Conservation (phyloP, 192 early-diverging fungal genomes). For the Gorgonomyces haynaldii region DNA sequence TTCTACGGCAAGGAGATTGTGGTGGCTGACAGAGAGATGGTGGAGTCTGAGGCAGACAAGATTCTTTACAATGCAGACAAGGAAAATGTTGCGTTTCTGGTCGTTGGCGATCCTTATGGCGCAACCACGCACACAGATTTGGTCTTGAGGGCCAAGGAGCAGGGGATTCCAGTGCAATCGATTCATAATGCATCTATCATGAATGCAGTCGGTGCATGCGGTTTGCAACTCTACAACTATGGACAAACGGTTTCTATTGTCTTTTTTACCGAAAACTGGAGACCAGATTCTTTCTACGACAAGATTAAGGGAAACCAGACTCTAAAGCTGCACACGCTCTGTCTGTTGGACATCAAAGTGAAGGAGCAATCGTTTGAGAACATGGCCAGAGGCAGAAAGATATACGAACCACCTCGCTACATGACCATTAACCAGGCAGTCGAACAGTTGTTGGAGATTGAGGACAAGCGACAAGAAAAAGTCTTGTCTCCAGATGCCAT, state of each 20-base stretch:
- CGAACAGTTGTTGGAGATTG: constrained; percentile 85
- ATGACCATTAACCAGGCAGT: constrained; percentile 94
- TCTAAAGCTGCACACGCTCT: constrained; percentile 86
- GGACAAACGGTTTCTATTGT: constrained; percentile 98
- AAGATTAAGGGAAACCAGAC: constrained; percentile 76
- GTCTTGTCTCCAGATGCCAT: constrained; percentile 69
- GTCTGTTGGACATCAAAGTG: constrained; percentile 94
- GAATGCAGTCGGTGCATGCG: constrained; percentile 93
- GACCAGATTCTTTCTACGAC: constrained; percentile 93
- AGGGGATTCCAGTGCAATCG: constrained; percentile 67
- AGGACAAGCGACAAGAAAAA: constrained; percentile 63
- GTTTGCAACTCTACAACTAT: constrained; percentile 94
- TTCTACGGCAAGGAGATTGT: constrained; percentile 78
- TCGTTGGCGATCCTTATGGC: constrained; percentile 94
- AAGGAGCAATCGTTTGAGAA: constrained; percentile 95
- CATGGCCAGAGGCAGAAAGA: constrained; percentile 79
- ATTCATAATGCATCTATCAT: constrained; percentile 99
- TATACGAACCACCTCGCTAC: constrained; percentile 95
- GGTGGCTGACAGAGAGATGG: constrained; percentile 95
- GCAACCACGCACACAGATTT: constrained; percentile 98
- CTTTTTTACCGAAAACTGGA: constrained; percentile 94
- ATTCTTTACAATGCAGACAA: constrained; percentile 81
- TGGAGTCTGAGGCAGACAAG: constrained; percentile 79
- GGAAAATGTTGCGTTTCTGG: constrained; percentile 87
- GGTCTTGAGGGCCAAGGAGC: constrained; percentile 83